Evolutionary conservation across 257 asterid genomes (phyloP), one percentile per base, ranked within the genome.

Genomic region (Lycium barbarum): DNA sequence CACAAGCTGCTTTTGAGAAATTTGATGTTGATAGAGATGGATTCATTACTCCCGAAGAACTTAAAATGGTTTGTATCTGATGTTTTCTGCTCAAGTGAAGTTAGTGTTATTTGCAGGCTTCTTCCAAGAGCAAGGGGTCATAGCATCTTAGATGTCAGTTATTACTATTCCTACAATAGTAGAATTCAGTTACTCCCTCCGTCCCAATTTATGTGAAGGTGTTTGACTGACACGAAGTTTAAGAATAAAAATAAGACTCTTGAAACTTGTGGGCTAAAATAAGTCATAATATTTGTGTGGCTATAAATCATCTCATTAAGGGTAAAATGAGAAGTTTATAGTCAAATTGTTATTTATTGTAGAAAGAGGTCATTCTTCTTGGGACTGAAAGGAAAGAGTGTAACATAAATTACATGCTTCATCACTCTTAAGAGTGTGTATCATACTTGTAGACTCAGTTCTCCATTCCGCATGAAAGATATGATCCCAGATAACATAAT

Each of bases 1-100:
- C 98, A 15, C 93, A 87, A 73, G 91, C 94, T 61, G 98, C 98
- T 82, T 94, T 94, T 73, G 94, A 94, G 80, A 94, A 94, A 87
- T 94, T 94, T 71, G 98, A 94, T 62, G 95, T 93, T 35, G 98
- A 94, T 82, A 85, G 83, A 89, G 98, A 94, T 84, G 98, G 98
- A 84, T 93, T 83, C 87, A 94, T 94, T 63, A 94, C 95, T 36
- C 90, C 95, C 9, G 97, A 93, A 38, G 98, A 94, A 86, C 95
- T 94, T 40, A 91, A 91, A 92, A 82, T 91, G 97, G 98, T 94
- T 36, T 79, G 95, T 86, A 47, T 71, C 13, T 78, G 9, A 26
- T 49, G 14, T 35, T 51, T 51, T 66, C 47, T 66, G 45, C 47
- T 66, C 20, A 66, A 66, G 18, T 66, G 10, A 5, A 35, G 1